A percentile compares a stretch with the other conserved stretches of the same genome.
Conservation (phyloP, 2,329 filamentous ascomycete genomes). For the Microdochium bolleyi region DNA sequence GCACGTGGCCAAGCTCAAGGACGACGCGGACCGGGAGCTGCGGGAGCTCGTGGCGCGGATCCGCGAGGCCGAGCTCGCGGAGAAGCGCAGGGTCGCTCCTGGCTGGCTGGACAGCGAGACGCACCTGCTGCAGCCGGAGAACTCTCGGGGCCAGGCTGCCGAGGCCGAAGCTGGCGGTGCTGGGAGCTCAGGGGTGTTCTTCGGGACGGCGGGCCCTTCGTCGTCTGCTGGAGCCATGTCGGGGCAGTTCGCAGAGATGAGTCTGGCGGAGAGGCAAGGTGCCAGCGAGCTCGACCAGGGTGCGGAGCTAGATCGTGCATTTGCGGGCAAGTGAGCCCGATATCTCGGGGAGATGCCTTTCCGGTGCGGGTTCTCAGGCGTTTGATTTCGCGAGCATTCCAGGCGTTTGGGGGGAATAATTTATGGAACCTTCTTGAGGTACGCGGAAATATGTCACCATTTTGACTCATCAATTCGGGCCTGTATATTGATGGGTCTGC, state of each 20-base stretch:
- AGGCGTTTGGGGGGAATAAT: neutral
- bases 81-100: constrained; percentile 72
- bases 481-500: neutral
- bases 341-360: neutral
- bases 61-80: constrained; percentile 58
- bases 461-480: too few species aligned
- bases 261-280: constrained; percentile 12
- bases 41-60: constrained; percentile 62
- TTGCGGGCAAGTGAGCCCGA: constrained; percentile 36
- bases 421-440: too few species aligned
- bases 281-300: constrained; percentile 39
- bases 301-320: constrained; percentile 49
- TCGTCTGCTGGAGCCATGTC: constrained; percentile 11
- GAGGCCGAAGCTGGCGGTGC: constrained; percentile 36
- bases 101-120: constrained; percentile 74
- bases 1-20: constrained; percentile 63
- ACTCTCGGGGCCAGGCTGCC: constrained; percentile 28
- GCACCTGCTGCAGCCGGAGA: constrained; percentile 61
- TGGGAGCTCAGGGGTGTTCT: constrained; percentile 13
- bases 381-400: neutral
- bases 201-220: constrained; percentile 3
- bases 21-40: constrained; percentile 60
- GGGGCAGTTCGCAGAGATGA: constrained; percentile 19
- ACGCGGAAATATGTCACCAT: too few species aligned
- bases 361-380: neutral